Conservation (phyloP, 116 monocot species). For the Trichopus zeylanicus region DNA sequence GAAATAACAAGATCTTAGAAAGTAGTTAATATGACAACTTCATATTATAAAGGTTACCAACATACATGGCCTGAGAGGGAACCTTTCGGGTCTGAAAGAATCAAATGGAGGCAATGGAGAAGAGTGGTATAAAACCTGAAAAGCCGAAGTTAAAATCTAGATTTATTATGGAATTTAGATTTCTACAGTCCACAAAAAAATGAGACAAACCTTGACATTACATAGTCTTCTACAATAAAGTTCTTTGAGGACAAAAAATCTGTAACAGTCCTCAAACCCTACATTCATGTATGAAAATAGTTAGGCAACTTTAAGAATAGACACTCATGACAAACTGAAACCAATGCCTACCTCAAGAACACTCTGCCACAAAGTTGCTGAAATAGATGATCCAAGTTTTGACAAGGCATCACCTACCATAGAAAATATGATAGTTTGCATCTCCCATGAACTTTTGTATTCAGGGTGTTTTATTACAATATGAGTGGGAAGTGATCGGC, state of each 20-base stretch:
- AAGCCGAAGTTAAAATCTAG: neutral
- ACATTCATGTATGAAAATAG: constrained; percentile 8
- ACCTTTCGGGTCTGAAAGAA: constrained; percentile 73
- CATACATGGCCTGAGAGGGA: constrained; percentile 84
- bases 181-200: no score
- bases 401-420: constrained; percentile 53
- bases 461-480: constrained; percentile 16
- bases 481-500: constrained; percentile 8
- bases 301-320: neutral
- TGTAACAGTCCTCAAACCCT: constrained; percentile 80
- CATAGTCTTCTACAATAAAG: constrained; percentile 44
- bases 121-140: constrained; percentile 66
- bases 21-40: neutral
- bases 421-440: constrained; percentile 53
- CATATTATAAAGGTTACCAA: constrained; percentile 1
- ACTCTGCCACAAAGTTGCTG: constrained; percentile 50
- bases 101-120: constrained; percentile 78
- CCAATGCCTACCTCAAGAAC: constrained; percentile 43
- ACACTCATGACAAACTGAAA: neutral
- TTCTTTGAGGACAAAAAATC: constrained; percentile 70
- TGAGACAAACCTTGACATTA: constrained; percentile 92
- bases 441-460: constrained; percentile 43
- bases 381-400: constrained; percentile 47
- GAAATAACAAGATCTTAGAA: constrained; percentile 3
- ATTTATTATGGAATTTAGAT: neutral